These are phyloP conservation scores for Viola pubescens DNA, from an alignment of 441 rosid genomes.

Conservation along the genomic window DNA sequence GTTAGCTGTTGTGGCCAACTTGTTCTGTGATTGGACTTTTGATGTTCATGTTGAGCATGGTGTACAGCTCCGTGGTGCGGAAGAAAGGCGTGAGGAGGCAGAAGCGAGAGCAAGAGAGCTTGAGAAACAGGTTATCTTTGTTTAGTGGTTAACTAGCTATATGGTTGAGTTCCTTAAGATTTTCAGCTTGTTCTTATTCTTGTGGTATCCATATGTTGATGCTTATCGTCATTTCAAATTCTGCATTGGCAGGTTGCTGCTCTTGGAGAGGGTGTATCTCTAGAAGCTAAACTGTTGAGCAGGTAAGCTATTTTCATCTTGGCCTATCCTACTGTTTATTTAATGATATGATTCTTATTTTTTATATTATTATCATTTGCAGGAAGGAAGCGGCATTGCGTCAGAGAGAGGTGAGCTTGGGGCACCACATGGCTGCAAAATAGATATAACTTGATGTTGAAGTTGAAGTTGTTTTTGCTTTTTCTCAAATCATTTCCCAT, in stretches of 20 bases:
- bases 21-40: constrained; percentile 2
- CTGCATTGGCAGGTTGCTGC: constrained; percentile 58
- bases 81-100: constrained; percentile 58
- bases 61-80: constrained; percentile 44
- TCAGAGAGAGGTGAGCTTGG: constrained; percentile 69
- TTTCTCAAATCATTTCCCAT: constrained; percentile 4
- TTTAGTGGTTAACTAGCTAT: constrained; percentile 1
- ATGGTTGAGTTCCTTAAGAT: not conserved
- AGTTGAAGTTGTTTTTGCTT: not conserved
- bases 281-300: constrained; percentile 85
- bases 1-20: not conserved
- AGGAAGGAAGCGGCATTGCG: constrained; percentile 96
- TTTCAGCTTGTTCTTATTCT: not conserved
- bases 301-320: constrained; percentile 33
- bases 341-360: constrained; percentile 16
- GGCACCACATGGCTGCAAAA: constrained; percentile 10
- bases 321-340: constrained; percentile 2
- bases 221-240: constrained; percentile 16
- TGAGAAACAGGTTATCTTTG: constrained; percentile 72
- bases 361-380: constrained; percentile 13
- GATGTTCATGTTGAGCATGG: constrained; percentile 10
- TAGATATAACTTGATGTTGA: constrained; percentile 6
- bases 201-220: constrained; percentile 1
- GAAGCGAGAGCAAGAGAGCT: constrained; percentile 92
- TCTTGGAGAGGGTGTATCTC: constrained; percentile 91